Percentiles rank a stretch among this genome's conserved stretches.
Evolutionary conservation across 306 rosid genomes (phyloP).

Genomic region (Pterocarpus santalinus): DNA sequence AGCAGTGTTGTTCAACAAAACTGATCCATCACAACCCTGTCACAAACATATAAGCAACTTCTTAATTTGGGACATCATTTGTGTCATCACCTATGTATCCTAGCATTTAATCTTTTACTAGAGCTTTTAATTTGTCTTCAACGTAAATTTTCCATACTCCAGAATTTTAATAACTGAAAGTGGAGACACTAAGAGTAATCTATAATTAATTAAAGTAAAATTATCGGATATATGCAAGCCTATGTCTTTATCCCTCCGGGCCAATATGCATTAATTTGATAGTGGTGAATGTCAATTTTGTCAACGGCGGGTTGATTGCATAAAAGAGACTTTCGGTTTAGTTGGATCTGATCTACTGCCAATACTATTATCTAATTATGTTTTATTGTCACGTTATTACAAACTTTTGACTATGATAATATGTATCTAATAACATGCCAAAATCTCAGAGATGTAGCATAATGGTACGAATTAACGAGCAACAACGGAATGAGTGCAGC

Average conservation of each 20-base stretch:
- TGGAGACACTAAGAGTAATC: neutral
- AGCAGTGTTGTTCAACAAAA: conserved; percentile 54
- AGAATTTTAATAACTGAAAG: neutral
- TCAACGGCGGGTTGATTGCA: neutral
- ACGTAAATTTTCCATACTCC: neutral
- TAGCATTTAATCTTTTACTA: neutral
- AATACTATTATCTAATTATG: too few species aligned
- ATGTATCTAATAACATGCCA: too few species aligned
- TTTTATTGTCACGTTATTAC: too few species aligned
- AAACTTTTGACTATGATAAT: too few species aligned
- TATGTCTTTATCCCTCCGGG: neutral
- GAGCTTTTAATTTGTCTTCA: neutral
- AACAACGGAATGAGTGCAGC: too few species aligned
- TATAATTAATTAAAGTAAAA: neutral
- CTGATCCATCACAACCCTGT: conserved; percentile 74
- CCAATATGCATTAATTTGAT: neutral
- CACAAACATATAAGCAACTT: neutral
- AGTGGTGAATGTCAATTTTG: neutral
- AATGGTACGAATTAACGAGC: too few species aligned
- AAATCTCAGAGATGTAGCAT: too few species aligned
- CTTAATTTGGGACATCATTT: neutral
- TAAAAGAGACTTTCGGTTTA: neutral
- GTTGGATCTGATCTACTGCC: too few species aligned
- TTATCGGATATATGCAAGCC: neutral
- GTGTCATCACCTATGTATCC: neutral